Evolutionary conservation across 306 rosid species (phyloP).

Genomic region (Prinsepia uniflora): DNA sequence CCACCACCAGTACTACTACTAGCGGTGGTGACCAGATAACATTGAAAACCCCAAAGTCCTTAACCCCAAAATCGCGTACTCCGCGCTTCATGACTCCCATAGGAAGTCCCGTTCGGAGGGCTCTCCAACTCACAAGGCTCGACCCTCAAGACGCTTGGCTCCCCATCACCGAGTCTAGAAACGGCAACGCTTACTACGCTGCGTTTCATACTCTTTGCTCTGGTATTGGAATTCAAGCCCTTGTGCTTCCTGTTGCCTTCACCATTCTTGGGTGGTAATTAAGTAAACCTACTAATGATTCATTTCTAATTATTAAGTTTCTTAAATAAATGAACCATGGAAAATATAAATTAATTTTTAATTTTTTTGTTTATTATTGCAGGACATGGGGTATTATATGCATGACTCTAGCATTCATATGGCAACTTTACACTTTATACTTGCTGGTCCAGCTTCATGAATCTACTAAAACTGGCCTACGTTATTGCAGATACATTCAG

Average conservation of each 20-base stretch:
- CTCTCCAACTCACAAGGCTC: slow-evolving; percentile 29
- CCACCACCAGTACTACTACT: background rate
- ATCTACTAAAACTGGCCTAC: slow-evolving; percentile 38
- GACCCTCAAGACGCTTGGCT: slow-evolving; percentile 54
- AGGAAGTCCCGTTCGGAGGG: slow-evolving; percentile 33
- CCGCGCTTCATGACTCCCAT: slow-evolving; percentile 34
- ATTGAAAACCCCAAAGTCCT: slow-evolving; percentile 20
- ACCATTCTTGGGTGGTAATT: slow-evolving; percentile 48
- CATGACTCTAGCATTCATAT: slow-evolving; percentile 35
- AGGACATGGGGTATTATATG: slow-evolving; percentile 49
- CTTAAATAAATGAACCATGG: background rate
- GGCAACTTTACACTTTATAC: slow-evolving; percentile 49
- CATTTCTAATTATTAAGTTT: background rate
- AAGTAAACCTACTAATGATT: background rate
- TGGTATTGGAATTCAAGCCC: slow-evolving; percentile 53
- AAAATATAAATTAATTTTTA: background rate
- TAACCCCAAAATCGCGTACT: slow-evolving; percentile 24
- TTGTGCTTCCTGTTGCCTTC: slow-evolving; percentile 48
- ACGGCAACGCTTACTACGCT: slow-evolving; percentile 47
- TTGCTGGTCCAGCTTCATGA: slow-evolving; percentile 47
- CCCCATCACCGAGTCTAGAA: slow-evolving; percentile 58
- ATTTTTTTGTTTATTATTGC: background rate
- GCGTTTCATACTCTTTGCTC: slow-evolving; percentile 49
- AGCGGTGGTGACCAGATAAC: slow-evolving; percentile 19
- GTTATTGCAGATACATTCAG: slow-evolving; percentile 49